Conservation (phyloP, 2,329 filamentous ascomycete species). For the Penicillium sp. region DNA sequence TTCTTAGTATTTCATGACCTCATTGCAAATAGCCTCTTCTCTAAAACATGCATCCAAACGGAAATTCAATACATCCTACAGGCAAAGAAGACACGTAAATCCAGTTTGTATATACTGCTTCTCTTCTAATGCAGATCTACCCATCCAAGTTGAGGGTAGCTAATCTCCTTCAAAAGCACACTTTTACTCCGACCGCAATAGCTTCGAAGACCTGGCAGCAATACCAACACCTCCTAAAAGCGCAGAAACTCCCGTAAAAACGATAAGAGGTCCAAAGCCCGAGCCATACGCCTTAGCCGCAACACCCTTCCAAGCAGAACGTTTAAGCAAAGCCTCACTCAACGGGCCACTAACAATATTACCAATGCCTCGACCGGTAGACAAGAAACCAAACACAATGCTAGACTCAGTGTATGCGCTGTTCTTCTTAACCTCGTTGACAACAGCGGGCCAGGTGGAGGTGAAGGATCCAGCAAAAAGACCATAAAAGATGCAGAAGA, state of each 20-base stretch:
- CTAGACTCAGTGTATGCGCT: conserved; percentile 51
- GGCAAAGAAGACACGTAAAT: neutral
- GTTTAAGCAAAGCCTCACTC: conserved; percentile 49
- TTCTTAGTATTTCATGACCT: too few relatives aligned
- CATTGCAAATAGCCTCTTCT: too few relatives aligned
- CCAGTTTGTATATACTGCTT: too few relatives aligned
- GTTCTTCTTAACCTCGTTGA: conserved; percentile 50
- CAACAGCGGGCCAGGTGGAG: conserved; percentile 53
- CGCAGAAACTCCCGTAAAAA: conserved; percentile 37
- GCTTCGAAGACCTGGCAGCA: conserved; percentile 17
- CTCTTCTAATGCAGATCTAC: neutral
- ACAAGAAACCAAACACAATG: conserved; percentile 57
- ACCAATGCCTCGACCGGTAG: conserved; percentile 59
- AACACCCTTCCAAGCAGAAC: conserved; percentile 27
- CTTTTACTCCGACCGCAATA: neutral
- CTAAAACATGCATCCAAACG: too few relatives aligned
- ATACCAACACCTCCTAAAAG: conserved; percentile 27
- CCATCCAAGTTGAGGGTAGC: neutral
- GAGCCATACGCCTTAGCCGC: conserved; percentile 36
- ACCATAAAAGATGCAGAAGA: conserved; percentile 55
- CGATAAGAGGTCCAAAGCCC: conserved; percentile 37
- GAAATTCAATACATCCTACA: too few relatives aligned
- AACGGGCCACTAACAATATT: conserved; percentile 59
- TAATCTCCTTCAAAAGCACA: neutral
- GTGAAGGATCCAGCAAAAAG: conserved; percentile 54